Conservation (phyloP, 306 rosid species). For the Albizia julibrissin region DNA sequence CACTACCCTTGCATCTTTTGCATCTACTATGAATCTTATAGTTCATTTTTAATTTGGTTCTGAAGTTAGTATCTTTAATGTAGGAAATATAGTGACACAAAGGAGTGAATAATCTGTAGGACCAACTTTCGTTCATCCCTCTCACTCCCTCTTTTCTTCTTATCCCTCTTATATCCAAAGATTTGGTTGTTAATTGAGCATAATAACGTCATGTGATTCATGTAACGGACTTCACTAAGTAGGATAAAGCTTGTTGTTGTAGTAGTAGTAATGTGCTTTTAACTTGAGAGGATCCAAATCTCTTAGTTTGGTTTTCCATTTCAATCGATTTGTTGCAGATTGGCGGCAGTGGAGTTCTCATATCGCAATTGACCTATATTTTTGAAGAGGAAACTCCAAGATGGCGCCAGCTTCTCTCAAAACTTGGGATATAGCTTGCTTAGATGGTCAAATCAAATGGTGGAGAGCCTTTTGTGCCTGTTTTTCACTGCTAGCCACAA, state of each 20-base stretch:
- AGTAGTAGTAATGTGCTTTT: not conserved
- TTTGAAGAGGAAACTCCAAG: conserved; percentile 98
- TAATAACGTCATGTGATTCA: not conserved
- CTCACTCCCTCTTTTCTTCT: not conserved
- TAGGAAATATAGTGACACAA: not conserved
- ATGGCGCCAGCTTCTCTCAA: conserved; percentile 76
- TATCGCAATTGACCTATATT: conserved; percentile 93
- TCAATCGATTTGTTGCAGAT: conserved; percentile 54
- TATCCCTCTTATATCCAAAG: too few species aligned
- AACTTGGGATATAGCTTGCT: conserved; percentile 59
- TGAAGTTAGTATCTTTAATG: not conserved
- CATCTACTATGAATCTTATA: not conserved
- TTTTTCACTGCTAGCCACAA: not conserved
- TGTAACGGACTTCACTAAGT: not conserved
- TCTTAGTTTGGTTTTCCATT: conserved; percentile 19
- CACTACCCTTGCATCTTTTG: too few species aligned
- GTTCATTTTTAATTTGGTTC: not conserved
- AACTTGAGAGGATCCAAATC: not conserved
- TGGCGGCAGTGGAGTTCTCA: conserved; percentile 97
- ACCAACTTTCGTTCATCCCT: not conserved
- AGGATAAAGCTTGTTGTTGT: not conserved
- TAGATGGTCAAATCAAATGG: not conserved
- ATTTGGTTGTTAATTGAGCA: not conserved
- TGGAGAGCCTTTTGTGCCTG: conserved; percentile 11
- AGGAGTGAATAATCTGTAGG: not conserved